Evolutionary conservation across 176 grass and related monocot genomes (phyloP).

Genomic region (Sorghum bicolor): Sorghum_bicolor_NCBIv3 NC_012873.2:55863501-55864000

Average conservation of each 20-base stretch:
- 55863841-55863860: neutral
- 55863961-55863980: conserved; percentile 90
- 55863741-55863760: conserved; percentile 96
- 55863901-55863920: conserved; percentile 11
- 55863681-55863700: neutral
- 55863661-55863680: conserved; percentile 18
- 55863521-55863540: neutral
- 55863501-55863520: neutral
- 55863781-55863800: conserved; percentile 92
- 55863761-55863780: conserved; percentile 88
- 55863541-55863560: conserved; percentile 9
- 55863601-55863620: conserved; percentile 81
- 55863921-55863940: neutral
- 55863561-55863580: neutral
- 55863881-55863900: neutral
- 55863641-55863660: conserved; percentile 63
- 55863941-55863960: conserved; percentile 79
- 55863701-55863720: conserved; percentile 26
- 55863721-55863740: conserved; percentile 55
- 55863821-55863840: conserved; percentile 4
- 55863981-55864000: conserved; percentile 87
- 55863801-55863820: conserved; percentile 44
- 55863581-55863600: conserved; percentile 66
- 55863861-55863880: neutral
- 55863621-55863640: conserved; percentile 54